Percentiles rank a stretch among this genome's conserved stretches.
These are phyloP conservation scores for Setaria italica DNA, from an alignment of 202 grass and related monocot genomes.

Conservation along the genomic window DNA sequence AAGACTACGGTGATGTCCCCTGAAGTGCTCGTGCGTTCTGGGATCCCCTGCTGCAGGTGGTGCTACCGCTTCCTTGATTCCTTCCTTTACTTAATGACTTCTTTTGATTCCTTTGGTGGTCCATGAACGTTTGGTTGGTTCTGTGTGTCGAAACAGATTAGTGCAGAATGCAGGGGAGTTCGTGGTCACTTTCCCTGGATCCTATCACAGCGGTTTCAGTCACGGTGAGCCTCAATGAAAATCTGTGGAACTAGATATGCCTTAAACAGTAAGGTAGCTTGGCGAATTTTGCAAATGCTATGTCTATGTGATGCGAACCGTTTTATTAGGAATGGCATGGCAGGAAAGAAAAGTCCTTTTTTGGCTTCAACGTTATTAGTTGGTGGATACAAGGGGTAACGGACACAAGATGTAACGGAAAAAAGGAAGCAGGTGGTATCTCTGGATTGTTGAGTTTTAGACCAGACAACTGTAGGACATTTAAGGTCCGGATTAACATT, in stretches of 20 bases:
- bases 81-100: conserved; percentile 10
- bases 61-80: not conserved
- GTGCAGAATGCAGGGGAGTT: conserved; percentile 98
- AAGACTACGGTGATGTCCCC: conserved; percentile 97
- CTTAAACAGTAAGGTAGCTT: conserved; percentile 6
- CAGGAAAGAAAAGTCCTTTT: not conserved
- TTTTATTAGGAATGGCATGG: not conserved
- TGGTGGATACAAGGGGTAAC: not conserved
- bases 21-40: conserved; percentile 71
- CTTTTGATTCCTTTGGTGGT: conserved; percentile 10
- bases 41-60: conserved; percentile 95
- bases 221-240: conserved; percentile 65
- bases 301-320: not conserved
- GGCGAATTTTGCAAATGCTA: not conserved
- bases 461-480: conserved; percentile 16
- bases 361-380: not conserved
- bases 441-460: conserved; percentile 13
- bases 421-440: not conserved
- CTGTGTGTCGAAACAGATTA: conserved; percentile 66
- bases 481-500: conserved; percentile 3
- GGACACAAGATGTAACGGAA: not conserved
- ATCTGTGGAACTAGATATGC: conserved; percentile 5
- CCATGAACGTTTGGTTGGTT: conserved; percentile 36
- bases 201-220: conserved; percentile 89
- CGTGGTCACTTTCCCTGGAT: conserved; percentile 94